Evolutionary conservation across 2,329 filamentous ascomycete species (phyloP).

Genomic region (Cucurbitaria berberidis): DNA sequence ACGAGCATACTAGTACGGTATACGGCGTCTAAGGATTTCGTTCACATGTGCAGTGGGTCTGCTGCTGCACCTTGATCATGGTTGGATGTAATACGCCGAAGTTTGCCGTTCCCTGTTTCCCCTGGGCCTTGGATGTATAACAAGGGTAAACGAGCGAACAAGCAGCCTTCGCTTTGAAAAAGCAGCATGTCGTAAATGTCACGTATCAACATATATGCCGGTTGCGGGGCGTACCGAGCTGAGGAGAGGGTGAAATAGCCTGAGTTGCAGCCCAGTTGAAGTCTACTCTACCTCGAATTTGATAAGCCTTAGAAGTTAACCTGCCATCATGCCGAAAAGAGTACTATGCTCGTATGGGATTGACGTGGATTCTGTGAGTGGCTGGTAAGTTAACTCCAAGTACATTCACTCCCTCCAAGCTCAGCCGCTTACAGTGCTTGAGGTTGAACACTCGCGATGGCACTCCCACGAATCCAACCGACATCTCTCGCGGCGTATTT

Average conservation of each 20-base stretch:
- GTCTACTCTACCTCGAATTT: neutral
- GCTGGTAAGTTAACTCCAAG: conserved; percentile 31
- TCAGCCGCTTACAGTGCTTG: neutral
- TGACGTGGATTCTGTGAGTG: conserved; percentile 51
- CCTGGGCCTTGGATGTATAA: neutral
- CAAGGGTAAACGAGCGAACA: neutral
- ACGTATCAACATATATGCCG: neutral
- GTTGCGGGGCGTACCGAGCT: neutral
- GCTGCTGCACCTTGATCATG: conserved; percentile 3
- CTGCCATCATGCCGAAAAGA: conserved; percentile 41
- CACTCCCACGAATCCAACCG: conserved; percentile 46
- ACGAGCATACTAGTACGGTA: neutral
- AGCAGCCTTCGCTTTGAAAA: neutral
- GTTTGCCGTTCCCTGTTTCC: neutral
- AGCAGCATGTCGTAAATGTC: neutral
- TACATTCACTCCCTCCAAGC: neutral
- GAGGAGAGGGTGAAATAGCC: conserved; percentile 1
- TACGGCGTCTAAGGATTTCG: neutral
- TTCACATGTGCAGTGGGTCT: neutral
- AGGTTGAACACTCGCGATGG: conserved; percentile 53
- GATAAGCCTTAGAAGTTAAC: neutral
- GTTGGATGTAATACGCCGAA: neutral
- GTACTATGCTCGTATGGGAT: conserved; percentile 51
- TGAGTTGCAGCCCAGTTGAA: neutral
- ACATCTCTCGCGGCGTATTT: conserved; percentile 50